phyloP scores from a whole-genome alignment of 768 basidiomycete species.

The Tricholomella constricta region DNA sequence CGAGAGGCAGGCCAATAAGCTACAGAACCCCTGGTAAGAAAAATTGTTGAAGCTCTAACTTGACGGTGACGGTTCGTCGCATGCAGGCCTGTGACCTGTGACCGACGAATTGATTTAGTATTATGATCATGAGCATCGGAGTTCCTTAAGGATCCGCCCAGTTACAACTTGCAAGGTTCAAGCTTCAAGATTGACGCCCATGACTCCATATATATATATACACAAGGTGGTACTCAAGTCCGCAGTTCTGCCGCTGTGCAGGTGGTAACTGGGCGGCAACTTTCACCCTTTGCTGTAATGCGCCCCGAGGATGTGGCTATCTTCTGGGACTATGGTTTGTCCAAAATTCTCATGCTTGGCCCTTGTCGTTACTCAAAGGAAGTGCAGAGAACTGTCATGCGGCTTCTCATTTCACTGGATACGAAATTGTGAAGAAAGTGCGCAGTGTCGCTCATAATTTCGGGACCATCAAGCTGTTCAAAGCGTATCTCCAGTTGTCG shows the following conservation, averaged over 20 bases:
- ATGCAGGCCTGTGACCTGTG: too few relatives aligned
- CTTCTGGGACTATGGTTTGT: constrained; percentile 44
- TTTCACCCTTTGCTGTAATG: background rate
- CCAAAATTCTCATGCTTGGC: background rate
- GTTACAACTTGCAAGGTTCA: background rate
- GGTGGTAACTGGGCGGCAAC: background rate
- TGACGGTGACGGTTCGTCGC: too few relatives aligned
- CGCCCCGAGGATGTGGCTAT: constrained; percentile 39
- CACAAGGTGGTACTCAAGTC: too few relatives aligned
- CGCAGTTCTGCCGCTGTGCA: too few relatives aligned
- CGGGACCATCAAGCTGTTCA: constrained; percentile 53
- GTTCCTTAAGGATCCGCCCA: background rate
- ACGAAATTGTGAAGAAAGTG: constrained; percentile 47
- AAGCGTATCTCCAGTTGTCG: constrained; percentile 55
- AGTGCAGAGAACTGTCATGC: constrained; percentile 43
- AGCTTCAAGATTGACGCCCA: constrained; percentile 9
- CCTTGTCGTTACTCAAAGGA: background rate
- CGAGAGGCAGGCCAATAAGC: too few relatives aligned
- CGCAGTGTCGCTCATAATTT: constrained; percentile 49
- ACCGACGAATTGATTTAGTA: too few relatives aligned
- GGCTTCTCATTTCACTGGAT: constrained; percentile 42
- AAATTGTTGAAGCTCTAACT: too few relatives aligned
- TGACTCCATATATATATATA: background rate
- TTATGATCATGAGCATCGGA: too few relatives aligned
- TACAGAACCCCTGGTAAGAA: too few relatives aligned